A percentile compares a stretch with the other conserved stretches of the same genome.
These are phyloP conservation scores for Globisporangium spiculum DNA, from an alignment of 352 stramenopile genomes.

Conservation along the genomic window DNA sequence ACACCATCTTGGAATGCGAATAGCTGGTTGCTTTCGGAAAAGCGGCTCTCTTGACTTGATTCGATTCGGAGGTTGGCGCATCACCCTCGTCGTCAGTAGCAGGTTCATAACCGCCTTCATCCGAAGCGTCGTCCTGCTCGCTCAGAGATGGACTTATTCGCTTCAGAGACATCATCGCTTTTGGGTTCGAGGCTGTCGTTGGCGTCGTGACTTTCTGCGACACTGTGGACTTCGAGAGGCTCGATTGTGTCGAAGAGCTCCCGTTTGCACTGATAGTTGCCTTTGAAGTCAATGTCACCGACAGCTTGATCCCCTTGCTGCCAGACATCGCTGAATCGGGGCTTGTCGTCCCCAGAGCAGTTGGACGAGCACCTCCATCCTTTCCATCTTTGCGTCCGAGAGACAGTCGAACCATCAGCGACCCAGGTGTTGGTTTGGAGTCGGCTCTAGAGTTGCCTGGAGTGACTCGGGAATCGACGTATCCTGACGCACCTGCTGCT, in stretches of 20 bases:
- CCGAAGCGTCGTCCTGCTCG: neutral
- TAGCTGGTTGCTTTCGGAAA: neutral
- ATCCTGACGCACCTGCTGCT: neutral
- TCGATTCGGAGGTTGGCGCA: neutral
- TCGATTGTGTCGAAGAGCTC: neutral
- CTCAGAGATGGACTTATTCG: slow-evolving; percentile 2
- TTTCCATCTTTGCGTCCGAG: slow-evolving; percentile 2
- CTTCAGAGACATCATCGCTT: slow-evolving; percentile 3
- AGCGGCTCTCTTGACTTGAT: neutral
- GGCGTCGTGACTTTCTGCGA: neutral
- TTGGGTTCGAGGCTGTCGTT: neutral
- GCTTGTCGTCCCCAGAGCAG: neutral
- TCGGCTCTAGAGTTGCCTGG: neutral
- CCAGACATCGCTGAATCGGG: neutral
- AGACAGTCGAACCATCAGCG: slow-evolving; percentile 4
- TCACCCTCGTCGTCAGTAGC: neutral
- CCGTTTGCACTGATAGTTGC: neutral
- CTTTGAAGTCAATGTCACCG: neutral
- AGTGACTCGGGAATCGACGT: neutral
- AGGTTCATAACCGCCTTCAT: neutral
- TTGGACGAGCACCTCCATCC: neutral
- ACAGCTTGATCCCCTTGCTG: neutral
- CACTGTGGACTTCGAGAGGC: neutral
- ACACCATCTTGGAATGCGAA: neutral
- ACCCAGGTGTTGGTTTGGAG: neutral